phyloP scores from a whole-genome alignment of 1,284 basidiomycete species.

The Cutaneotrichosporon cavernicola region DNA sequence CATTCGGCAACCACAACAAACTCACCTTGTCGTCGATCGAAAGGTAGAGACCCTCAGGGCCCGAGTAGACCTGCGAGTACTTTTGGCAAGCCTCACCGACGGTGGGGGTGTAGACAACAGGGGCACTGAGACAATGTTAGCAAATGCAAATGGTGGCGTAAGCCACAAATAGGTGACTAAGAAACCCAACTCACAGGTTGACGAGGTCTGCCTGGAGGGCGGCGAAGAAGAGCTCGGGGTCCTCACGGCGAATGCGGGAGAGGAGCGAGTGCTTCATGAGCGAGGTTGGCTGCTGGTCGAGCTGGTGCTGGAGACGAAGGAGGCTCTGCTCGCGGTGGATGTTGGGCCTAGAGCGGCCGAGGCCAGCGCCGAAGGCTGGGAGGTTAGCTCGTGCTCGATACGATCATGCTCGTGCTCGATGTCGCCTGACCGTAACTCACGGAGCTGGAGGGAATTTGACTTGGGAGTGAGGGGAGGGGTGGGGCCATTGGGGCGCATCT shows the following conservation, averaged over 20 bases:
- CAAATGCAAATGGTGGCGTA: neutral
- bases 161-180: neutral
- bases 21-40: conserved; percentile 77
- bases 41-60: conserved; percentile 70
- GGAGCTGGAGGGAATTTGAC: conserved; percentile 21
- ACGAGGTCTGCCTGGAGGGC: conserved; percentile 44
- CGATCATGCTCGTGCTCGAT: neutral
- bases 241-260: conserved; percentile 38
- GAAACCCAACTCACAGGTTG: conserved; percentile 38
- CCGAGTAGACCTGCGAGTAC: conserved; percentile 75
- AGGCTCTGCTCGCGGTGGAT: conserved; percentile 38
- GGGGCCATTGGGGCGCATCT: conserved; percentile 13
- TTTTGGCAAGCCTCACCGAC: conserved; percentile 89
- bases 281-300: conserved; percentile 39
- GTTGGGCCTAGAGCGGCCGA: conserved; percentile 14
- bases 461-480: conserved; percentile 27
- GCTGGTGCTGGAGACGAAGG: conserved; percentile 43
- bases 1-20: neutral
- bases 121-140: conserved; percentile 51
- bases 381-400: neutral
- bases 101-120: conserved; percentile 86
- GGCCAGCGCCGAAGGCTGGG: conserved; percentile 19
- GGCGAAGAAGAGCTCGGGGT: conserved; percentile 48
- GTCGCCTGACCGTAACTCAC: conserved; percentile 14
- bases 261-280: conserved; percentile 50